Evolutionary conservation across 768 basidiomycete species (phyloP).

Genomic region (Daedaleopsis sinensis): DNA sequence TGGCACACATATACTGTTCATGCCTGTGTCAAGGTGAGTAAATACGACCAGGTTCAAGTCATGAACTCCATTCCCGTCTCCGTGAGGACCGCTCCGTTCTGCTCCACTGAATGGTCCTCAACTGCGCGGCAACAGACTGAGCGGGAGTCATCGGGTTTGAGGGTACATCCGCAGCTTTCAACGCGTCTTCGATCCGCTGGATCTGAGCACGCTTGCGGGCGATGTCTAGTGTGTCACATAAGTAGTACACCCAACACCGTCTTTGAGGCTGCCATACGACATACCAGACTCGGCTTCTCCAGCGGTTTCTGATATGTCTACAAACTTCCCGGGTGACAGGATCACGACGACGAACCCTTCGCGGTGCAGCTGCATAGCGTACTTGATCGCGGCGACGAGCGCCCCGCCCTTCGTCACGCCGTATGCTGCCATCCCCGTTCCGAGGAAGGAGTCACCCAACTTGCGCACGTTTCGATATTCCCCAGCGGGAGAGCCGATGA

Average conservation of each 20-base stretch:
- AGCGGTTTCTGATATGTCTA: constrained; percentile 29
- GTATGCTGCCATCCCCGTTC: constrained; percentile 30
- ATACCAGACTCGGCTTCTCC: neutral
- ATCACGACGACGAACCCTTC: constrained; percentile 39
- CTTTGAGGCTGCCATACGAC: neutral
- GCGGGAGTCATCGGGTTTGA: neutral
- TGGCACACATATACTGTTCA: too few species aligned
- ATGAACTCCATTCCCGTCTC: neutral
- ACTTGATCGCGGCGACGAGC: constrained; percentile 42
- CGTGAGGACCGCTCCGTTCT: neutral
- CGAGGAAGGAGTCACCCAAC: neutral
- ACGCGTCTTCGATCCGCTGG: too few species aligned
- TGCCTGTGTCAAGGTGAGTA: too few species aligned
- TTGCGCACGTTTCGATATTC: constrained; percentile 30
- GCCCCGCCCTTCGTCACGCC: constrained; percentile 39
- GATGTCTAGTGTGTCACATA: too few species aligned
- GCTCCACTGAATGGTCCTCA: neutral
- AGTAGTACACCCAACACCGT: neutral
- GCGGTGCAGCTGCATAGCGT: constrained; percentile 33
- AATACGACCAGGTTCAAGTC: too few species aligned
- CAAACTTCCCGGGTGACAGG: constrained; percentile 39
- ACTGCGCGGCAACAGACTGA: neutral
- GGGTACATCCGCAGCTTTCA: too few species aligned
- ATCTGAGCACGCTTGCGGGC: too few species aligned
- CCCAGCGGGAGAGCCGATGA: constrained; percentile 33